Conservation (phyloP, 1,139 yeast species). For the Tardiomyces blankii region DNA sequence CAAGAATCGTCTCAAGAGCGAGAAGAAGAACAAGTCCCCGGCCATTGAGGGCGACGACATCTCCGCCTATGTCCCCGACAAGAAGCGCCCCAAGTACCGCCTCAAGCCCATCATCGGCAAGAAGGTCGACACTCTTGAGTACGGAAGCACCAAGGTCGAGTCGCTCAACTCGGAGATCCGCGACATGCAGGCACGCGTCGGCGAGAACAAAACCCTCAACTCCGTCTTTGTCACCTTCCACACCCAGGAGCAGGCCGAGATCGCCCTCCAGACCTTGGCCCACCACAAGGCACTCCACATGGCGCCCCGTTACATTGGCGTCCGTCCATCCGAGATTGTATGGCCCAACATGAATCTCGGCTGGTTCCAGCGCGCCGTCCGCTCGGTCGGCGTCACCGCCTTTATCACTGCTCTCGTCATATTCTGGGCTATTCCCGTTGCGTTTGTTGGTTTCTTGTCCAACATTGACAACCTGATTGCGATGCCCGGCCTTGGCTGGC, state of each 20-base stretch:
- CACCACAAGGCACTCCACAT: constrained; percentile 55
- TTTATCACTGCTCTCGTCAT: constrained; percentile 53
- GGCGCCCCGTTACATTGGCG: constrained; percentile 52
- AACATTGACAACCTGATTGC: constrained; percentile 49
- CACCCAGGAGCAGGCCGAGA: constrained; percentile 77
- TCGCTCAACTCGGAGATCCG: constrained; percentile 56
- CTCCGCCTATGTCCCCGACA: constrained; percentile 55
- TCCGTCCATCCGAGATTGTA: constrained; percentile 70
- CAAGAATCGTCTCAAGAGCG: constrained; percentile 48
- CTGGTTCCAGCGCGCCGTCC: constrained; percentile 72
- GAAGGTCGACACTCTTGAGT: constrained; percentile 76
- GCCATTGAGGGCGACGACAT: constrained; percentile 40
- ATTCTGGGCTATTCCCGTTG: constrained; percentile 89
- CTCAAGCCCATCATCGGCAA: constrained; percentile 58
- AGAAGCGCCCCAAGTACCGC: constrained; percentile 67
- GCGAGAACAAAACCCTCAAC: constrained; percentile 29
- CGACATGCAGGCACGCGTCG: constrained; percentile 41
- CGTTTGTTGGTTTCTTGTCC: constrained; percentile 83
- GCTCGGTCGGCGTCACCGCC: constrained; percentile 47
- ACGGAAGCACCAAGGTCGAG: constrained; percentile 55
- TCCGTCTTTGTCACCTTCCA: constrained; percentile 83
- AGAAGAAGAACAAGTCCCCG: constrained; percentile 39
- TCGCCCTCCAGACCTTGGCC: constrained; percentile 71
- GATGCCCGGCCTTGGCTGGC: constrained; percentile 39
- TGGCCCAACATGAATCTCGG: constrained; percentile 79